A percentile compares a stretch with the other conserved stretches of the same genome.
These are phyloP conservation scores for Lasiodiplodia sp. DNA, from an alignment of 2,329 filamentous ascomycete species.

Conservation along the genomic window DNA sequence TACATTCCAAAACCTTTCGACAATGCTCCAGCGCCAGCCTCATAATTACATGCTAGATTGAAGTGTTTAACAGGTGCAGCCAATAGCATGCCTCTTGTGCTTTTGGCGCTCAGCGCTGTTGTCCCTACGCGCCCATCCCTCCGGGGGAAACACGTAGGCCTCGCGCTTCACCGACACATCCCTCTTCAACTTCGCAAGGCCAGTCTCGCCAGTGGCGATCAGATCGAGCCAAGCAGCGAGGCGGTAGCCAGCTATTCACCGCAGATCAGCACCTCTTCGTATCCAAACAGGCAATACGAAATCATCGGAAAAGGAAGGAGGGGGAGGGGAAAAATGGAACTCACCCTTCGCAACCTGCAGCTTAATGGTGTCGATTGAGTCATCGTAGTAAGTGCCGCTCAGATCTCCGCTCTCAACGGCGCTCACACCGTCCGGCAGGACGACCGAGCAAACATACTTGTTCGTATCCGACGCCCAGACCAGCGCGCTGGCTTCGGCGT, in stretches of 20 bases:
- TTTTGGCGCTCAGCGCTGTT: constrained; percentile 15
- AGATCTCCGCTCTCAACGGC: constrained; percentile 49
- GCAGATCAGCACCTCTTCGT: neutral
- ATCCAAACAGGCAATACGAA: no score
- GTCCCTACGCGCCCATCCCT: constrained; percentile 7
- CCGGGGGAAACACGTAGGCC: constrained; percentile 23
- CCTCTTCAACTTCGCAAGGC: constrained; percentile 24
- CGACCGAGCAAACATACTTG: constrained; percentile 50
- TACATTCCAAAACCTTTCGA: neutral
- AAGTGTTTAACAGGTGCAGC: constrained; percentile 9
- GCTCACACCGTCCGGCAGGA: constrained; percentile 48
- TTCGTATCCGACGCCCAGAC: constrained; percentile 54
- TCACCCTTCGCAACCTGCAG: constrained; percentile 54
- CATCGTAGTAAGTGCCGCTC: constrained; percentile 45
- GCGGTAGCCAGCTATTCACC: constrained; percentile 40
- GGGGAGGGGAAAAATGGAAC: neutral
- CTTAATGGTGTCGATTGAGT: constrained; percentile 49
- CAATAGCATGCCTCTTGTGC: constrained; percentile 27
- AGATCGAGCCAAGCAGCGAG: constrained; percentile 47
- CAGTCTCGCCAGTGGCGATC: constrained; percentile 38
- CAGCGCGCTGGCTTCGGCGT: constrained; percentile 48
- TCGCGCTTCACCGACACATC: neutral
- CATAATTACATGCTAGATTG: neutral
- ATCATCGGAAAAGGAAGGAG: neutral
- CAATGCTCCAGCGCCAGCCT: neutral